Evolutionary conservation across 495 filamentous ascomycete genomes (phyloP).

Genomic region (Neurospora intermedia): DNA sequence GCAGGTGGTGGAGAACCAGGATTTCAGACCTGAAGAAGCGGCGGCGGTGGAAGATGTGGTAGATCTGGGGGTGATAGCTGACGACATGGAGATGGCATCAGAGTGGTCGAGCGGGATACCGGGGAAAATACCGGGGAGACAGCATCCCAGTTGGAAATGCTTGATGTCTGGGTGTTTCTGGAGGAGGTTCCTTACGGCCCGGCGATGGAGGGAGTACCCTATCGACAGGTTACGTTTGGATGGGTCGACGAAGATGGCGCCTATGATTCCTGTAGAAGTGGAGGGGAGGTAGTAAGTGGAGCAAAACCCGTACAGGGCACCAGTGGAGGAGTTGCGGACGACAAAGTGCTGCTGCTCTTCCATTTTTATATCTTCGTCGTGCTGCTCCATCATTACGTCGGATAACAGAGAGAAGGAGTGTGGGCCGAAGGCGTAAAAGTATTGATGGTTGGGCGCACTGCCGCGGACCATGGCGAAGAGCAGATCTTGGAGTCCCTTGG

Average conservation of each 20-base stretch:
- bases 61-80: constrained; percentile 25
- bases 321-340: constrained; percentile 82
- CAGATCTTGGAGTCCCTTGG: constrained; percentile 39
- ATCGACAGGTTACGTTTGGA: constrained; percentile 74
- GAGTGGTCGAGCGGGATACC: constrained; percentile 57
- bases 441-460: constrained; percentile 45
- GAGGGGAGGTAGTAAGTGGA: constrained; percentile 61
- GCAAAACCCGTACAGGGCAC: constrained; percentile 79
- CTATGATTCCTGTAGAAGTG: constrained; percentile 65
- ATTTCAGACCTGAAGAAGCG: constrained; percentile 29
- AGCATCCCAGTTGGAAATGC: constrained; percentile 63
- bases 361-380: not conserved
- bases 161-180: constrained; percentile 50
- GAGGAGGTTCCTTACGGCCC: constrained; percentile 60
- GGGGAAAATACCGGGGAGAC: constrained; percentile 66
- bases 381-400: not conserved
- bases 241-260: constrained; percentile 75
- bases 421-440: not conserved
- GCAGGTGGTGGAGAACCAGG: constrained; percentile 39
- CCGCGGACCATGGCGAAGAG: not conserved
- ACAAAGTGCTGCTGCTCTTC: constrained; percentile 79
- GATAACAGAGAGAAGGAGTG: not conserved
- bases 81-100: constrained; percentile 35
- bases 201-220: constrained; percentile 71
- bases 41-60: constrained; percentile 11